Conservation (phyloP, 106 monocot genomes). For the Agapanthus africanus region DNA sequence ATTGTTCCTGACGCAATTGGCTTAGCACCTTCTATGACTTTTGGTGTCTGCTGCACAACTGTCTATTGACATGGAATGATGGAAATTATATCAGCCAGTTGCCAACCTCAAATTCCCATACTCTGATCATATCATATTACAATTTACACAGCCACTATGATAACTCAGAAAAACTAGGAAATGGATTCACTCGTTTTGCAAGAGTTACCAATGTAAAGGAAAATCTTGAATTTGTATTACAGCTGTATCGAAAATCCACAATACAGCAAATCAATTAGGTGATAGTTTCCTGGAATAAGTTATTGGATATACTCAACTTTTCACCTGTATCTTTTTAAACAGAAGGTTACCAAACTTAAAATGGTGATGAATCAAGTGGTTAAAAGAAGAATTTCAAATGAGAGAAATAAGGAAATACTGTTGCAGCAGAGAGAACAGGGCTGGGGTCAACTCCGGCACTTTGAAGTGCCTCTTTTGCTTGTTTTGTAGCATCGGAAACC, state of each 20-base stretch:
- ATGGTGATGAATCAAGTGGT: neutral
- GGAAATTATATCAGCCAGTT: slow-evolving; percentile 17
- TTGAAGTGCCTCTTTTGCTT: slow-evolving; percentile 70
- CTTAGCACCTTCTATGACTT: slow-evolving; percentile 71
- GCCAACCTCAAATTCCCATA: no score
- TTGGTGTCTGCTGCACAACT: slow-evolving; percentile 48
- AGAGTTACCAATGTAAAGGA: no score
- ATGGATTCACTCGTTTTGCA: no score
- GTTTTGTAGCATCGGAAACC: slow-evolving; percentile 65
- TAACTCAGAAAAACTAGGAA: neutral
- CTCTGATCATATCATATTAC: neutral
- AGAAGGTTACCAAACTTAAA: no score
- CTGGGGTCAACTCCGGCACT: slow-evolving; percentile 66
- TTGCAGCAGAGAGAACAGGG: slow-evolving; percentile 57
- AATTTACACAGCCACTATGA: neutral
- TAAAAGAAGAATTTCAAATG: neutral
- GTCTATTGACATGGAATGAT: slow-evolving; percentile 47
- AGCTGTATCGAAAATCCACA: no score
- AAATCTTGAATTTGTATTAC: no score
- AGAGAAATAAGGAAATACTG: slow-evolving; percentile 24
- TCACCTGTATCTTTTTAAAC: no score
- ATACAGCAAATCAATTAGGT: no score
- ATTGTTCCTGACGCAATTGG: slow-evolving; percentile 77
- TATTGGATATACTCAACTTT: no score
- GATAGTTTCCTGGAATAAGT: no score